A percentile compares a stretch with the other conserved stretches of the same genome.
phyloP scores from a whole-genome alignment of 768 basidiomycete species.

The Calocera viscosa region DNA sequence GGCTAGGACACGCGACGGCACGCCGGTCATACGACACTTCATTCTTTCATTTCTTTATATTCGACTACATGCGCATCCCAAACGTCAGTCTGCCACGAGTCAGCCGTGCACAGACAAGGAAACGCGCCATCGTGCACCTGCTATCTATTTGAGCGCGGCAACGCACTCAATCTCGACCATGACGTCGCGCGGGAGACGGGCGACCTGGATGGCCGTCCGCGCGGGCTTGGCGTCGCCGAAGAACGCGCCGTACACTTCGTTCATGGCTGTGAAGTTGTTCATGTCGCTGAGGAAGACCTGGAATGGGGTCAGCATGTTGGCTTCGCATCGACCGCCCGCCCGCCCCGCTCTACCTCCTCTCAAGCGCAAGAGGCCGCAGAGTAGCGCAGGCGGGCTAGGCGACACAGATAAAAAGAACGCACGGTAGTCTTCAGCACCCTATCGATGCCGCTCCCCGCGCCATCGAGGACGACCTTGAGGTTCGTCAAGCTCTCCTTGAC shows the following conservation, averaged over 20 bases:
- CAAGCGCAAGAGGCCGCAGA: too few species aligned
- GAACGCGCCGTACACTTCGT: slow-evolving; percentile 66
- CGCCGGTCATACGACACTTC: not conserved
- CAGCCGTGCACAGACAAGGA: too few species aligned
- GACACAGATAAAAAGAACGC: slow-evolving; percentile 23
- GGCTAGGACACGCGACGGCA: too few species aligned
- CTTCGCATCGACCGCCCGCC: not conserved
- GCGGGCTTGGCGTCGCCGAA: slow-evolving; percentile 91
- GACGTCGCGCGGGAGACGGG: slow-evolving; percentile 77
- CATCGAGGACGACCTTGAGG: slow-evolving; percentile 69
- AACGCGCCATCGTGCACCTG: too few species aligned
- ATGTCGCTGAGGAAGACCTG: slow-evolving; percentile 88
- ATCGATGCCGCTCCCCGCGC: slow-evolving; percentile 60
- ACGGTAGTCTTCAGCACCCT: slow-evolving; percentile 90
- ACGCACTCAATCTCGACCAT: slow-evolving; percentile 87
- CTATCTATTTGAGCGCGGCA: slow-evolving; percentile 31
- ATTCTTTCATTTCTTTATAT: not conserved
- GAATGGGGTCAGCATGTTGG: not conserved
- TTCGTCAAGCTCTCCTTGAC: slow-evolving; percentile 77
- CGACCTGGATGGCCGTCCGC: slow-evolving; percentile 82
- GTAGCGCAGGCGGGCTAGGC: too few species aligned
- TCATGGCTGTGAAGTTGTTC: slow-evolving; percentile 77
- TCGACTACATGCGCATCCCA: too few species aligned
- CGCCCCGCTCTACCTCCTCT: not conserved
- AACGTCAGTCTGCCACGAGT: too few species aligned